A percentile compares a stretch with the other conserved stretches of the same genome.
Conservation (phyloP, 164 flowering plant species). For the Chloranthus sessilifolius region DNA sequence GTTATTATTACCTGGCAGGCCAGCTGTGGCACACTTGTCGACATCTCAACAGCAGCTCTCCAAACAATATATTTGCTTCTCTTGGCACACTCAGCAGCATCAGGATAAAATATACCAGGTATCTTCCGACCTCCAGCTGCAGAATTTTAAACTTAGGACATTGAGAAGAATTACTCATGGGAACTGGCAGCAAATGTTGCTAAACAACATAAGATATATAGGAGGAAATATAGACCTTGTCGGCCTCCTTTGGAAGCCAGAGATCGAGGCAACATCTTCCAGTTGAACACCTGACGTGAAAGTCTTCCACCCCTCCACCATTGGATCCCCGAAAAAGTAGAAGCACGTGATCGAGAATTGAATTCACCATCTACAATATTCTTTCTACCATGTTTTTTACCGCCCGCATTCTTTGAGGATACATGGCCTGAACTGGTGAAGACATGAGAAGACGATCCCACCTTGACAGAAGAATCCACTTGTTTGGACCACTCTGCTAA, state of each 20-base stretch:
- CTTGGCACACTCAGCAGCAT: conserved; percentile 64
- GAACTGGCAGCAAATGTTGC: conserved; percentile 10
- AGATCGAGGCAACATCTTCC: conserved; percentile 77
- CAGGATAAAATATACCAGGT: conserved; percentile 70
- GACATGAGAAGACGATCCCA: conserved; percentile 78
- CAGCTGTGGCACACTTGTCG: conserved; percentile 60
- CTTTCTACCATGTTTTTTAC: conserved; percentile 41
- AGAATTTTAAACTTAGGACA: conserved; percentile 29
- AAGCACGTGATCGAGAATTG: conserved; percentile 29
- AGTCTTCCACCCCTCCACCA: conserved; percentile 97
- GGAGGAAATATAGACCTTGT: conserved; percentile 49
- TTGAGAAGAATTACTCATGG: conserved; percentile 25
- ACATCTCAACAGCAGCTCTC: conserved; percentile 81
- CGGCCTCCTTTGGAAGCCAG: conserved; percentile 72
- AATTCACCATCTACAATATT: conserved; percentile 28
- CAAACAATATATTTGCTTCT: conserved; percentile 65
- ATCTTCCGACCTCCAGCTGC: conserved; percentile 84
- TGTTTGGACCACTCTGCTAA: conserved; percentile 81
- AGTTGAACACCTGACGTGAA: conserved; percentile 71
- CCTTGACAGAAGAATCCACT: conserved; percentile 49
- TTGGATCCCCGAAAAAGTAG: conserved; percentile 39
- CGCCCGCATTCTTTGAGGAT: conserved; percentile 43
- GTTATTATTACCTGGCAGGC: conserved; percentile 60
- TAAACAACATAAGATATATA: neutral
- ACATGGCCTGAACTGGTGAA: conserved; percentile 38